Evolutionary conservation across 2,329 filamentous ascomycete species (phyloP).

Genomic region (Escovopsis weberi): DNA sequence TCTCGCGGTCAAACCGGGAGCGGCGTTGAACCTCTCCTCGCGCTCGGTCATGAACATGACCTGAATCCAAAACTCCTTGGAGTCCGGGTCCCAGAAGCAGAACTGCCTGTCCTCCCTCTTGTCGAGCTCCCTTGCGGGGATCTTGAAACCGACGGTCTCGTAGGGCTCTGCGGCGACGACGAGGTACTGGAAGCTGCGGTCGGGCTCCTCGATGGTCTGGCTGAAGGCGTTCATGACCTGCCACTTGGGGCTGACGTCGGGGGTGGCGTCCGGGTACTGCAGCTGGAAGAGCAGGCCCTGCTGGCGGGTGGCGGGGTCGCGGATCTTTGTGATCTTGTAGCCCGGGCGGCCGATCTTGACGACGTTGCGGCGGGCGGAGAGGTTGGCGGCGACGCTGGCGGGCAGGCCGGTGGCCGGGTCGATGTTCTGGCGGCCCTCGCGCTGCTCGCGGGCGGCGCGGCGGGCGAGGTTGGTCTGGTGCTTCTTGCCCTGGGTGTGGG

Average conservation of each 20-base stretch:
- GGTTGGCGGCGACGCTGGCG: constrained; percentile 60
- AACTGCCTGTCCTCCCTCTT: constrained; percentile 78
- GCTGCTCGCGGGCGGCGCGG: constrained; percentile 87
- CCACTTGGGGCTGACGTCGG: constrained; percentile 63
- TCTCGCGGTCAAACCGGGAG: constrained; percentile 42
- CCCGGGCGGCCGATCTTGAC: constrained; percentile 94
- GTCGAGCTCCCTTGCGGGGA: constrained; percentile 88
- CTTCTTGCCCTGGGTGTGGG: constrained; percentile 95
- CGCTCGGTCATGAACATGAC: constrained; percentile 97
- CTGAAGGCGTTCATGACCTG: constrained; percentile 97
- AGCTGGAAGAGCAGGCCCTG: constrained; percentile 90
- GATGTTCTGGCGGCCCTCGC: constrained; percentile 62
- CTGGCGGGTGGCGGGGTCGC: constrained; percentile 78
- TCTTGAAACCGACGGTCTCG: constrained; percentile 92
- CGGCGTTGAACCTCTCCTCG: constrained; percentile 70
- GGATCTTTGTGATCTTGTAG: constrained; percentile 94
- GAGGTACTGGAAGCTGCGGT: constrained; percentile 89
- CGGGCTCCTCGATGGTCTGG: constrained; percentile 87
- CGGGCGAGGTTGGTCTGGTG: constrained; percentile 97
- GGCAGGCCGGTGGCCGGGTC: constrained; percentile 57
- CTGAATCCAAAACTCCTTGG: constrained; percentile 95
- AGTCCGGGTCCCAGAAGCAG: constrained; percentile 89
- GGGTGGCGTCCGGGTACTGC: constrained; percentile 81
- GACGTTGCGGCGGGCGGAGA: constrained; percentile 55
- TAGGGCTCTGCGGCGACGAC: constrained; percentile 94